Evolutionary conservation across 345 rosid species (phyloP).

Genomic region (Mercurialis annua): DNA sequence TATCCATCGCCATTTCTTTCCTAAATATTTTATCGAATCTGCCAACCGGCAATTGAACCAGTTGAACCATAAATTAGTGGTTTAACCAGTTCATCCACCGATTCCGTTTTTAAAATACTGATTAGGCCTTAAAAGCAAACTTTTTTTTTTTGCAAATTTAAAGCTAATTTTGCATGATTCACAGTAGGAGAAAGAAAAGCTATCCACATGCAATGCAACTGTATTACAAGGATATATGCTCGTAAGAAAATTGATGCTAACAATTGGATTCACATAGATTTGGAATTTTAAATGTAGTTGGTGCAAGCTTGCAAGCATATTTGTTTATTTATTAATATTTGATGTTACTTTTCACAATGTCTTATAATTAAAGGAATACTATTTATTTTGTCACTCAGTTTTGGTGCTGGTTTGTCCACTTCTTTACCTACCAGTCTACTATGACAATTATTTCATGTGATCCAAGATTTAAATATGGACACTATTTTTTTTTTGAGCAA

Average conservation of each 20-base stretch:
- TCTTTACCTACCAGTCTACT: conserved; percentile 7
- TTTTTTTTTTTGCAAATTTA: background rate
- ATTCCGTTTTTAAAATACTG: too few relatives aligned
- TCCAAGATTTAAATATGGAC: too few relatives aligned
- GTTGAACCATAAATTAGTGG: too few relatives aligned
- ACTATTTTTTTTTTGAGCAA: too few relatives aligned
- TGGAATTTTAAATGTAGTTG: conserved; percentile 25
- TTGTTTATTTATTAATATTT: background rate
- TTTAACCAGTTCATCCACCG: too few relatives aligned
- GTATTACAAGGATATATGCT: background rate
- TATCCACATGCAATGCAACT: conserved; percentile 11
- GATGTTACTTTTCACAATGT: background rate
- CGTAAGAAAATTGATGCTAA: conserved; percentile 15
- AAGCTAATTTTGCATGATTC: background rate
- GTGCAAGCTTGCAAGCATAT: conserved; percentile 53
- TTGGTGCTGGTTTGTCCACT: conserved; percentile 6
- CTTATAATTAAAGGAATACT: background rate
- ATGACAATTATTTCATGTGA: too few relatives aligned
- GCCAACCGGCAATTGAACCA: too few relatives aligned
- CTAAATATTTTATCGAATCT: too few relatives aligned
- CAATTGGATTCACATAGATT: conserved; percentile 24
- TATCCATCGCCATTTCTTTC: too few relatives aligned
- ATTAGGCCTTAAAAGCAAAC: too few relatives aligned
- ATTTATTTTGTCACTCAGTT: background rate
- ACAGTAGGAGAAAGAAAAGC: background rate